A percentile compares a stretch with the other conserved stretches of the same genome.
phyloP scores from a whole-genome alignment of 2,329 filamentous ascomycete genomes.

The Emergomyces pasteurianus region DNA sequence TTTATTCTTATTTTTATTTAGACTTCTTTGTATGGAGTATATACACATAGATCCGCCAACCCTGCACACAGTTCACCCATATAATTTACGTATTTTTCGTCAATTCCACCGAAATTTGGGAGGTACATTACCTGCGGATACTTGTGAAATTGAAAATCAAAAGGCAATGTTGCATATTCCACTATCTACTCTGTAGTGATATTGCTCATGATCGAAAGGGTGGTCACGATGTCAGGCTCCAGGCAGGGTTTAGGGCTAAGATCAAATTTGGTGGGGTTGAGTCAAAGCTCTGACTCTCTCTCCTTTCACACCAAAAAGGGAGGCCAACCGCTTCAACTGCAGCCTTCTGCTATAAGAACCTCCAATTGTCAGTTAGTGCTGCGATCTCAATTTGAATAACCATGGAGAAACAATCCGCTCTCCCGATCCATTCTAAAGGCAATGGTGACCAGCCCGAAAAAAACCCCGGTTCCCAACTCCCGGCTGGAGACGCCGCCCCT shows the following conservation, averaged over 20 bases:
- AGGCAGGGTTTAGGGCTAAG: conserved; percentile 6
- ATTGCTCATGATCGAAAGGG: not conserved
- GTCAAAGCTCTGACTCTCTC: not conserved
- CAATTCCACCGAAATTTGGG: not conserved
- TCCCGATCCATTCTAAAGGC: conserved; percentile 9
- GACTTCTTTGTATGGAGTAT: not conserved
- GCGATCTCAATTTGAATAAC: not conserved
- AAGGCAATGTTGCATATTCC: not conserved
- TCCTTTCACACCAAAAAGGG: not conserved
- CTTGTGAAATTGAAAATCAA: not conserved
- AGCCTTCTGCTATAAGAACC: not conserved
- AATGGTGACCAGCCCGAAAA: conserved; percentile 5
- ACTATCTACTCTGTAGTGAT: not conserved
- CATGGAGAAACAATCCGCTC: conserved; percentile 11
- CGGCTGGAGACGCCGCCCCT: conserved; percentile 31
- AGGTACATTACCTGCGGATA: not conserved
- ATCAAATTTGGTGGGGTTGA: conserved; percentile 3
- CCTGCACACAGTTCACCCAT: not conserved
- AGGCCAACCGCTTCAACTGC: not conserved
- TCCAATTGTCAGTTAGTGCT: not conserved
- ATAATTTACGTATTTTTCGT: not conserved
- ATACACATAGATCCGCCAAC: not conserved
- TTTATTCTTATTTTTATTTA: not conserved
- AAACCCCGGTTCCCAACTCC: conserved; percentile 21
- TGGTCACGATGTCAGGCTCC: not conserved